These are phyloP conservation scores for Aspergillus melleus DNA, from an alignment of 2,329 filamentous ascomycete genomes.

Conservation along the genomic window DNA sequence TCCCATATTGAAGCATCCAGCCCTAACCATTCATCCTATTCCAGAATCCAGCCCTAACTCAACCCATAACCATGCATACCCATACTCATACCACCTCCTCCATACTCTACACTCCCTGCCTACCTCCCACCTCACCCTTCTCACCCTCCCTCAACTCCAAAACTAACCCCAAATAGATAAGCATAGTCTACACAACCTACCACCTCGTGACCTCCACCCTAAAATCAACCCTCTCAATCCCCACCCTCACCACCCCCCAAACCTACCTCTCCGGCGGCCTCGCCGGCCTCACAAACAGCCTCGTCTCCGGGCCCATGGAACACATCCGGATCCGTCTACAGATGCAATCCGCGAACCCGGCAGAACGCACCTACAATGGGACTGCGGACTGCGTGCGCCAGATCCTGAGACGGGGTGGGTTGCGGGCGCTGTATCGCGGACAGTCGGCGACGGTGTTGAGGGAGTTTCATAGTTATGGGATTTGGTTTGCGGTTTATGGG, in stretches of 20 bases:
- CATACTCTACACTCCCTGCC: too few relatives aligned
- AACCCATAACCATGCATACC: background rate
- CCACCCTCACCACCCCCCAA: slow-evolving; percentile 69
- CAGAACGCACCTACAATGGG: slow-evolving; percentile 74
- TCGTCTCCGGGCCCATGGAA: slow-evolving; percentile 85
- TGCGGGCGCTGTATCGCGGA: slow-evolving; percentile 79
- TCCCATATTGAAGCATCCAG: background rate
- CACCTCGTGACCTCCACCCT: slow-evolving; percentile 80
- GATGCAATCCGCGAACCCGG: slow-evolving; percentile 71
- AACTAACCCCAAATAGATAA: slow-evolving; percentile 48
- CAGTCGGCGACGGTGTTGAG: slow-evolving; percentile 78
- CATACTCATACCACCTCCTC: too few relatives aligned
- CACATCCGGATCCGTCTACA: slow-evolving; percentile 92
- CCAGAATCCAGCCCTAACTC: too few relatives aligned
- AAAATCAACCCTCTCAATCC: slow-evolving; percentile 63
- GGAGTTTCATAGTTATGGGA: slow-evolving; percentile 88
- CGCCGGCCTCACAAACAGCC: slow-evolving; percentile 81
- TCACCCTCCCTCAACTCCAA: background rate
- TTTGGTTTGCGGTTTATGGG: slow-evolving; percentile 78
- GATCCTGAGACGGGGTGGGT: slow-evolving; percentile 63
- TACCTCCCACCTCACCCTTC: background rate
- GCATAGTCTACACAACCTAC: slow-evolving; percentile 92
- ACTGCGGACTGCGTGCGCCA: slow-evolving; percentile 85
- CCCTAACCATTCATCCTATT: too few relatives aligned
- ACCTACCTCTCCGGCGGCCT: slow-evolving; percentile 88